Evolutionary conservation across 768 basidiomycete species (phyloP).

Genomic region (Russula earlei): DNA sequence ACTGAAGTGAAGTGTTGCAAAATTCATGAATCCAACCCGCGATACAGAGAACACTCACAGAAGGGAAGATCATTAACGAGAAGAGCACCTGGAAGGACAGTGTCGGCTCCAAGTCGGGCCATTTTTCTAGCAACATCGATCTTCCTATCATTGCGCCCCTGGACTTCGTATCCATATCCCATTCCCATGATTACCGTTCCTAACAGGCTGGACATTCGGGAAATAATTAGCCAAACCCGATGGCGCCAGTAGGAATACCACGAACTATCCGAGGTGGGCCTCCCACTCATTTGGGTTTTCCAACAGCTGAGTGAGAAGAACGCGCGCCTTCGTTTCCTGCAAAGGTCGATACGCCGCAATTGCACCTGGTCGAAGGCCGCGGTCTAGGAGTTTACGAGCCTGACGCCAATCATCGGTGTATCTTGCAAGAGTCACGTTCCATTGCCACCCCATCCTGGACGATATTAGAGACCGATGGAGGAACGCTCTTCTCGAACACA

Average conservation of each 20-base stretch:
- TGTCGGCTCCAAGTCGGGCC: neutral
- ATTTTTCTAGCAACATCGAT: neutral
- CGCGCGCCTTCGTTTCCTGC: neutral
- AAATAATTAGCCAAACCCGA: neutral
- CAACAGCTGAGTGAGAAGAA: neutral
- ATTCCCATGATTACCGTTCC: neutral
- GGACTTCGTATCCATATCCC: conserved; percentile 4
- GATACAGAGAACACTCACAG: neutral
- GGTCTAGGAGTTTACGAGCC: conserved; percentile 5
- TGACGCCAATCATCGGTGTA: neutral
- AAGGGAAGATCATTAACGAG: conserved; percentile 3
- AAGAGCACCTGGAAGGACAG: neutral
- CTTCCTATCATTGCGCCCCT: neutral
- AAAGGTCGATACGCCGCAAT: neutral
- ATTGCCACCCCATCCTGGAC: neutral
- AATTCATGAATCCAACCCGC: too few relatives aligned
- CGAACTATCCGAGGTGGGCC: neutral
- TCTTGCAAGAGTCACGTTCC: neutral
- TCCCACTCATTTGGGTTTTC: neutral
- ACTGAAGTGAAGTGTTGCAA: neutral
- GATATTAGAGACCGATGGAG: neutral
- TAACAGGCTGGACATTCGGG: neutral
- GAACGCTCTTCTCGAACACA: neutral
- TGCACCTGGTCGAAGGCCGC: neutral
- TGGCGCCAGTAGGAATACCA: neutral